A percentile compares a stretch with the other conserved stretches of the same genome.
These are phyloP conservation scores for Globisporangium megalacanthum DNA, from an alignment of 352 stramenopile genomes.

Conservation along the genomic window DNA sequence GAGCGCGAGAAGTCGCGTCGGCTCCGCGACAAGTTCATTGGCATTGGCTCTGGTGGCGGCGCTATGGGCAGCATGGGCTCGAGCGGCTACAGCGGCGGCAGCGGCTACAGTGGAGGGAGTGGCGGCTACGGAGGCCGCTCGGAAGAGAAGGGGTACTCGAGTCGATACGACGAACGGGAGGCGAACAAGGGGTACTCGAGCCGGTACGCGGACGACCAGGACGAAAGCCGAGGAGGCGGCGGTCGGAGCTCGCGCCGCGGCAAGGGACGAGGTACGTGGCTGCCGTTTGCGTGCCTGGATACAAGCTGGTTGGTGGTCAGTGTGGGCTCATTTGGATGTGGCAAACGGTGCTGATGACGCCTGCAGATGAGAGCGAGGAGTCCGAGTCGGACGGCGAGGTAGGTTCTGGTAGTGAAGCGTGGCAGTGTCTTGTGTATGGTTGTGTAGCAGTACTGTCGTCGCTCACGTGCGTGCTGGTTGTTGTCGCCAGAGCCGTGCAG, in stretches of 20 bases:
- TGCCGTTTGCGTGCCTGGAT: background rate
- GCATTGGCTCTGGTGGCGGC: constrained; percentile 62
- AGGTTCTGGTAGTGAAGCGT: background rate
- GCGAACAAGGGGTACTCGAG: constrained; percentile 64
- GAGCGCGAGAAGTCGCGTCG: constrained; percentile 83
- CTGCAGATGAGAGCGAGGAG: constrained; percentile 46
- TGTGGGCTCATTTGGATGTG: background rate
- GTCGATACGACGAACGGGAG: constrained; percentile 44
- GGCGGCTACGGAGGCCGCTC: constrained; percentile 22
- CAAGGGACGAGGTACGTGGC: constrained; percentile 26
- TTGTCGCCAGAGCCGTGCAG: constrained; percentile 18
- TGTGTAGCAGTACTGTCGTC: background rate
- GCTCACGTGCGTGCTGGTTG: background rate
- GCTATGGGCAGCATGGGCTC: constrained; percentile 23
- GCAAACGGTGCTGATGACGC: constrained; percentile 1
- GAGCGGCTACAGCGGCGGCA: constrained; percentile 20
- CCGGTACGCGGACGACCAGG: constrained; percentile 63
- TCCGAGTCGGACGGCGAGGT: constrained; percentile 74
- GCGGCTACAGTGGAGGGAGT: constrained; percentile 30
- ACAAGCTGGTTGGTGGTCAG: background rate
- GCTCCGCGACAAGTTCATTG: constrained; percentile 86
- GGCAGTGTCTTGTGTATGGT: background rate
- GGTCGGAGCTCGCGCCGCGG: constrained; percentile 30
- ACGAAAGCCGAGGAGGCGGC: constrained; percentile 31
- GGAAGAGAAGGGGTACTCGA: constrained; percentile 24